Evolutionary conservation across 495 filamentous ascomycete species (phyloP), one percentile per base, ranked within the genome.

Genomic region (Xylaria venustula): DNA sequence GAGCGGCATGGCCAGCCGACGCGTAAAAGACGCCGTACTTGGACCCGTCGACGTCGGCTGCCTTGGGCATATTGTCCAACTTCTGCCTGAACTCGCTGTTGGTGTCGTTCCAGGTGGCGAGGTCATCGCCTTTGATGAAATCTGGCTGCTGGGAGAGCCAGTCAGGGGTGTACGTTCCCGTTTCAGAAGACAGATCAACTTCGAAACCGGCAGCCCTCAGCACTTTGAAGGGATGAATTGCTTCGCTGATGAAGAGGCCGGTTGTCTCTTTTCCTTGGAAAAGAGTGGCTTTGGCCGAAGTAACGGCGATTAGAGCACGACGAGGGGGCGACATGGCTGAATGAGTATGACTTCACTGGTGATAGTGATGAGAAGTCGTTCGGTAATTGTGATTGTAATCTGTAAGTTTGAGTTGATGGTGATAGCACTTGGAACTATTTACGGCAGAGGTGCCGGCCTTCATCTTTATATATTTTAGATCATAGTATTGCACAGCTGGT

Each of bases 101-200:
- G 32, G 60, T 55, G 61, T 82, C 71, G 25, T 80, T 71, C 75
- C 73, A 81, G 41, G 68, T 65, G 4, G 58, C 65, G 6, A 60
- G 63, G 58, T 81, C 79, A 8, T 67, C 63, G 34, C 67, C 77
- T 15, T 65, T 61, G 1, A 81, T 72, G 53, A 67, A 81, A 54
- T 81, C 78, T n/a, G 71, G 63, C 28, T 75, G 69, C 50, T 71
- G 65, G 15, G 73, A 76, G 1, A 81, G 73, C 76, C 76, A 80
- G 64, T 82, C 79, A 0, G 79, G 67, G 15, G 63, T 64, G 55
- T 79, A 81, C 7, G 63, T 71, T n/a, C 79, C 80, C 1, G 71
- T 81, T 57, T 79, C 78, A n/a, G 79, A 80, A 44, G 73, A 71
- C 17, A 81, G 68, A 63, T 81, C 78, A 49, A 83, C 79, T 42